A percentile compares a stretch with the other conserved stretches of the same genome.
Evolutionary conservation across 306 rosid genomes (phyloP).

Genomic region (Prosopis cineraria): DNA sequence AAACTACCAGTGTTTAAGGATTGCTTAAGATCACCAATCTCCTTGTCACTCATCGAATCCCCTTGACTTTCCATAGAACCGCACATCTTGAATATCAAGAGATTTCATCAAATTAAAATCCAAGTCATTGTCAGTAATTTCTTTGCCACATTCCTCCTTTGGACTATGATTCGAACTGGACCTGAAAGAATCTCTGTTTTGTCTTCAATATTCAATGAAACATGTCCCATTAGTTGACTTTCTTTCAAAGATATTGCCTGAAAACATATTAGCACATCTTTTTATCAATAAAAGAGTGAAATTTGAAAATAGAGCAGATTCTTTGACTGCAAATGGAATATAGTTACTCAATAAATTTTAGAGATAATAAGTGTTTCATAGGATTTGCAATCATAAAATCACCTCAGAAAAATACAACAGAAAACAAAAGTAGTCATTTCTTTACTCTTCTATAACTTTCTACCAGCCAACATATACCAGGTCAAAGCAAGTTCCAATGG

Average conservation of each 20-base stretch:
- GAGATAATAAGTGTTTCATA: neutral
- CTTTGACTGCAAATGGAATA: neutral
- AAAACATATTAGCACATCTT: conserved; percentile 36
- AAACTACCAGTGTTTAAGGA: conserved; percentile 21
- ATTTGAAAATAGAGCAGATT: neutral
- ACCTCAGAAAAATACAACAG: neutral
- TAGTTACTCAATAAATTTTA: neutral
- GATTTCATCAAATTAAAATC: too few species aligned
- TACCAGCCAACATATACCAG: neutral
- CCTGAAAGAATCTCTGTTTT: conserved; percentile 44
- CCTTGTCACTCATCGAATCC: conserved; percentile 38
- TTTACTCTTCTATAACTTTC: neutral
- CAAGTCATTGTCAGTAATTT: neutral
- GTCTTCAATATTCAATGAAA: conserved; percentile 62
- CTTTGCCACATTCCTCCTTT: neutral
- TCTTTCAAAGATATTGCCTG: conserved; percentile 89
- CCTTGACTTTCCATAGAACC: conserved; percentile 39
- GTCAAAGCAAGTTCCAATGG: neutral
- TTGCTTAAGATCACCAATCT: conserved; percentile 36
- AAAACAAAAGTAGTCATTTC: neutral
- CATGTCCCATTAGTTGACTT: conserved; percentile 74
- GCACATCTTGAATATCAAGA: too few species aligned
- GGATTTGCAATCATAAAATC: neutral
- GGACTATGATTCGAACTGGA: conserved; percentile 62
- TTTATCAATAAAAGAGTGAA: neutral